Percentiles rank a stretch among this genome's conserved stretches.
These are phyloP conservation scores for Trichophyton simii DNA, from an alignment of 2,329 filamentous ascomycete species.

Conservation along the genomic window DNA sequence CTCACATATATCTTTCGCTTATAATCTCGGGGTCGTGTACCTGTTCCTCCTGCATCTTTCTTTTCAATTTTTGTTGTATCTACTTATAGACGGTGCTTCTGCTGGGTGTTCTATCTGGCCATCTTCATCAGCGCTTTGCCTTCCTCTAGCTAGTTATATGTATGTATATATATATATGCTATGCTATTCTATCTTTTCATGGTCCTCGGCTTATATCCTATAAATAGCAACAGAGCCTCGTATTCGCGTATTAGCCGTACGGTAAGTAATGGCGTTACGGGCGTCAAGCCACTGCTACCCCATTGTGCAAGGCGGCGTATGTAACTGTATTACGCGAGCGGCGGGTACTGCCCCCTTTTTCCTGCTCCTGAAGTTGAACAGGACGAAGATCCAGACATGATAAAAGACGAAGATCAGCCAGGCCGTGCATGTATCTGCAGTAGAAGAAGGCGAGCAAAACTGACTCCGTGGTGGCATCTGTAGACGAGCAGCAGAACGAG, in stretches of 20 bases:
- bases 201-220: slow-evolving; percentile 8
- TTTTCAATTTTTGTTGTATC: background rate
- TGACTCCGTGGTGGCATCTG: too few species aligned
- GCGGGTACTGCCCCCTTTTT: background rate
- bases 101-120: background rate
- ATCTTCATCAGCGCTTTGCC: background rate
- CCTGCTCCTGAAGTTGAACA: background rate
- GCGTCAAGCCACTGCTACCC: background rate
- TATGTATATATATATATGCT: background rate
- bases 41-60: background rate
- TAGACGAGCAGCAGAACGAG: background rate
- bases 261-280: background rate
- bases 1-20: background rate
- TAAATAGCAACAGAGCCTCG: background rate
- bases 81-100: background rate
- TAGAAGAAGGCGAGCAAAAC: background rate
- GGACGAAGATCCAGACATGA: background rate
- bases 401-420: background rate
- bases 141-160: too few species aligned
- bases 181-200: background rate
- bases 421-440: too few species aligned
- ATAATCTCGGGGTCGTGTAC: background rate
- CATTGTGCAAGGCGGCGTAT: background rate
- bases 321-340: background rate
- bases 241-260: background rate